Percentiles rank a stretch among this genome's conserved stretches.
Evolutionary conservation across 768 basidiomycete species (phyloP).

Genomic region (Termitomyces sp.): DNA sequence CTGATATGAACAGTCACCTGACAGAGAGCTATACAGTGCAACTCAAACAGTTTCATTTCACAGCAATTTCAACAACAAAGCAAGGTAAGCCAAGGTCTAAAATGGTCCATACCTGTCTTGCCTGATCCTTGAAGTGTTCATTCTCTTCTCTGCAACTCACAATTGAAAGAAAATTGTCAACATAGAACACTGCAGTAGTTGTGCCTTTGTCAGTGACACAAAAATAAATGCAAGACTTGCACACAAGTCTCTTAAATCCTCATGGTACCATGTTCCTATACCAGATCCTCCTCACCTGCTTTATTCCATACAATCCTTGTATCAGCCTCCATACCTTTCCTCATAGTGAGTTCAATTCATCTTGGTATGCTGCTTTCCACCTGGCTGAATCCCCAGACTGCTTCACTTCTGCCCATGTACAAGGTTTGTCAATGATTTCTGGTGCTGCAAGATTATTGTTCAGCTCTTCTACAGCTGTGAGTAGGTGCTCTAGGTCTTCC

Average conservation of each 20-base stretch:
- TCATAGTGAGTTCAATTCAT: not conserved
- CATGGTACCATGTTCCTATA: not conserved
- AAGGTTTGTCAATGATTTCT: not conserved
- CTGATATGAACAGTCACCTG: no score
- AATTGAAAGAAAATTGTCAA: not conserved
- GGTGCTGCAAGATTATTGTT: not conserved
- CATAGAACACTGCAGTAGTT: not conserved
- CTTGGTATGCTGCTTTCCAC: not conserved
- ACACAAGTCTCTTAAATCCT: not conserved
- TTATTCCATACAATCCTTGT: no score
- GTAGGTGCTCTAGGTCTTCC: not conserved
- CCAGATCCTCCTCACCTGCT: no score
- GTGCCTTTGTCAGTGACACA: not conserved
- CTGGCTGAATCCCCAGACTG: not conserved
- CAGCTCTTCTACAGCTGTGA: not conserved
- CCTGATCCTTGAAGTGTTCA: not conserved
- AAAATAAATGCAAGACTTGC: not conserved
- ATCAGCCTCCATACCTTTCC: no score
- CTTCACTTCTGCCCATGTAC: not conserved
- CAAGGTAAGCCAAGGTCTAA: not conserved
- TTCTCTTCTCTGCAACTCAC: not conserved
- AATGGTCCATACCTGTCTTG: not conserved
- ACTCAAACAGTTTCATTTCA: not conserved
- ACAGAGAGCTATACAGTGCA: not conserved
- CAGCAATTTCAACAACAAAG: not conserved